phyloP scores from a whole-genome alignment of 2,329 filamentous ascomycete genomes.

The Hypoxylon sp. region DNA sequence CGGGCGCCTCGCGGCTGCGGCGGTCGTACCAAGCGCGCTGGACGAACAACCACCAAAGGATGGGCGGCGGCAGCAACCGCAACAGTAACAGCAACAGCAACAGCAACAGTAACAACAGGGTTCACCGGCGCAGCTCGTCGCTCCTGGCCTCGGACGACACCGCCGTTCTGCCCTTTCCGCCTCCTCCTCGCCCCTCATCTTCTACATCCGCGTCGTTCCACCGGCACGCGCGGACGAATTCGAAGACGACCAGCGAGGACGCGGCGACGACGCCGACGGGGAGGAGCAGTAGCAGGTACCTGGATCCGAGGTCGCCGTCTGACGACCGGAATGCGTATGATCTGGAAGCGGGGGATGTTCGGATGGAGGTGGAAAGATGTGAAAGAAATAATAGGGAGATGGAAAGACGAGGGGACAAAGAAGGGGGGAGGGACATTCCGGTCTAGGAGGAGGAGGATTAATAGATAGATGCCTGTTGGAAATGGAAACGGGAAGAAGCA shows the following conservation, averaged over 20 bases:
- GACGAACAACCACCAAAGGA: not conserved
- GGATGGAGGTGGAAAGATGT: not conserved
- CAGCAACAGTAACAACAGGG: not conserved
- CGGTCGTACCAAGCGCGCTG: conserved; percentile 5
- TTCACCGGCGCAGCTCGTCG: not conserved
- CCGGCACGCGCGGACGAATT: not conserved
- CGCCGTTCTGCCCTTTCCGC: not conserved
- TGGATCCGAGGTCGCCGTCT: not conserved
- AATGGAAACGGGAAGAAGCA: not conserved
- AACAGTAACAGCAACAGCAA: too few species aligned
- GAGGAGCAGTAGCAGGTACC: conserved; percentile 9
- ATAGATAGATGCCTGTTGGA: not conserved
- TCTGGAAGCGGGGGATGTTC: conserved; percentile 13
- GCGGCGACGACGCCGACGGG: not conserved
- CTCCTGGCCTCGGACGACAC: conserved; percentile 9
- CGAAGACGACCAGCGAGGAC: conserved; percentile 5
- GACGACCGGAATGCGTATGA: conserved; percentile 5
- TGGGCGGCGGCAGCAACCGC: not conserved
- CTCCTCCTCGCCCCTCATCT: not conserved
- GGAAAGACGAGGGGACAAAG: not conserved
- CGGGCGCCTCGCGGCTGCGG: conserved; percentile 27
- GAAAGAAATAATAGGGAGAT: not conserved
- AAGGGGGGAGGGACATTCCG: not conserved
- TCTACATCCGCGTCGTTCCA: not conserved
- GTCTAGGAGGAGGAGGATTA: not conserved